Percentiles rank a stretch among this genome's conserved stretches.
These are phyloP conservation scores for Leccinum truebloodii DNA, from an alignment of 768 basidiomycete species.

Conservation along the genomic window DNA sequence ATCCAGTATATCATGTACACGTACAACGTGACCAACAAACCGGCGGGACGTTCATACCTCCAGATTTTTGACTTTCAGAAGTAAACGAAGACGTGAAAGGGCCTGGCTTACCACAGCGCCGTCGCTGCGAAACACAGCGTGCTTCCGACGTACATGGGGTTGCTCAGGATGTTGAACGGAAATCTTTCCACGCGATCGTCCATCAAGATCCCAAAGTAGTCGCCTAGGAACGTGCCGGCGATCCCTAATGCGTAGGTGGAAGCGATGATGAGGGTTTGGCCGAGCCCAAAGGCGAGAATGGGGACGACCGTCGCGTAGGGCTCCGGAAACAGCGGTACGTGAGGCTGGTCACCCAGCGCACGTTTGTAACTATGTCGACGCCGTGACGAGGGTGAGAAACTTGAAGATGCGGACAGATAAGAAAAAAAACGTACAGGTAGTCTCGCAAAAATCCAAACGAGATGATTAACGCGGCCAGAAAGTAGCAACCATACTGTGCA, in stretches of 20 bases:
- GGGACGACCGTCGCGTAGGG: constrained; percentile 64
- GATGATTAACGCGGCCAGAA: constrained; percentile 84
- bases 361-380: constrained; percentile 58
- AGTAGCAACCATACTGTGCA: constrained; percentile 77
- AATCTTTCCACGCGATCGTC: constrained; percentile 91
- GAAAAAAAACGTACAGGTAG: constrained; percentile 60
- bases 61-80: background rate
- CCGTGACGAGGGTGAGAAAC: background rate
- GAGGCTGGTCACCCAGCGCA: constrained; percentile 79
- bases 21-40: constrained; percentile 74
- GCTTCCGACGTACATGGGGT: constrained; percentile 98
- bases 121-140: constrained; percentile 87
- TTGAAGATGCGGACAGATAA: background rate
- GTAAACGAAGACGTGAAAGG: background rate
- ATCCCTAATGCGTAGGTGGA: constrained; percentile 91
- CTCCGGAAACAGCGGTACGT: constrained; percentile 59
- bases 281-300: constrained; percentile 59
- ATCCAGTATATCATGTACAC: constrained; percentile 84
- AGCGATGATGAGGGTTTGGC: constrained; percentile 83
- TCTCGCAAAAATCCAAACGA: constrained; percentile 84
- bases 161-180: constrained; percentile 89
- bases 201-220: constrained; percentile 88
- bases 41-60: constrained; percentile 87
- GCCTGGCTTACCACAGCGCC: constrained; percentile 72
- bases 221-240: constrained; percentile 89